phyloP scores from a whole-genome alignment of 2,329 filamentous ascomycete species.

The Proliferodiscus dingleyae region DNA sequence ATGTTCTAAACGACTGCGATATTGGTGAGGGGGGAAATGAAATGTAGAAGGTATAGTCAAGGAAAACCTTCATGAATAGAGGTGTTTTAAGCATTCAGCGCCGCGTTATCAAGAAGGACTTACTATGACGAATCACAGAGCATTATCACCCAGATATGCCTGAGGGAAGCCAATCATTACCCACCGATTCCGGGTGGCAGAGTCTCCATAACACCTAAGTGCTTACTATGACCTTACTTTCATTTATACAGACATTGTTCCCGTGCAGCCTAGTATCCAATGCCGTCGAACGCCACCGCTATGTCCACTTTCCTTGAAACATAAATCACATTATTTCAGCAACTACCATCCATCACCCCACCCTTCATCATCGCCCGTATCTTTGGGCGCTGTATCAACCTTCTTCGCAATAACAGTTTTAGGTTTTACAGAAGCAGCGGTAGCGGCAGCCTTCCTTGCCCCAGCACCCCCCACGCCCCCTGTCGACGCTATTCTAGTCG shows the following conservation, averaged over 20 bases:
- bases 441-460: constrained; percentile 26
- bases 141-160: no score
- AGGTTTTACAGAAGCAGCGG: constrained; percentile 31
- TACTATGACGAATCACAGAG: no score
- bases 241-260: not conserved
- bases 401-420: constrained; percentile 53
- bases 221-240: no score
- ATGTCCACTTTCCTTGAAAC: not conserved
- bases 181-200: no score
- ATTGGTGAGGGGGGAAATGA: no score
- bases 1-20: no score
- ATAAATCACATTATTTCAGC: not conserved
- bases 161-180: no score
- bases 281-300: not conserved
- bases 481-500: constrained; percentile 35
- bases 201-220: no score
- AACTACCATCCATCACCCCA: constrained; percentile 62
- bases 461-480: constrained; percentile 26
- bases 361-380: constrained; percentile 50
- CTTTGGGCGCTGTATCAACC: constrained; percentile 63
- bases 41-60: no score
- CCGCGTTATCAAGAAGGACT: no score
- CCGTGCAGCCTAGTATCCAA: not conserved
- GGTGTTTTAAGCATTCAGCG: no score
- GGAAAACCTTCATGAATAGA: no score